A percentile compares a stretch with the other conserved stretches of the same genome.
Conservation (phyloP, 2,329 filamentous ascomycete species). For the Lomentospora prolificans region DNA sequence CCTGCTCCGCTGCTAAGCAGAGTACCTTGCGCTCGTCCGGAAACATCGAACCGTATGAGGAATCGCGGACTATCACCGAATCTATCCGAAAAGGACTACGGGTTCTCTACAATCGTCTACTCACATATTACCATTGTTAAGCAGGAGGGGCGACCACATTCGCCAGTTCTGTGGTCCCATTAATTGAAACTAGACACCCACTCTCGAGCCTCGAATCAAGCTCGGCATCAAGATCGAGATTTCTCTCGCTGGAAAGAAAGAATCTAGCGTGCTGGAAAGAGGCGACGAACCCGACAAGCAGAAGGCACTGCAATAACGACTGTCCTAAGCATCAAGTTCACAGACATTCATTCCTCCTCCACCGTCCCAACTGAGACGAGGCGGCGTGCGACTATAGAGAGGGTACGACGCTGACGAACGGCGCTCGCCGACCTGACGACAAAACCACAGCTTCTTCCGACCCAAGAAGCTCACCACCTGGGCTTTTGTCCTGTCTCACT, state of each 20-base stretch:
- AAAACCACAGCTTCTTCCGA: not conserved
- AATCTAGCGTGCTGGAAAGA: not conserved
- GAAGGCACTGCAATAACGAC: not conserved
- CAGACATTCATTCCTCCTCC: not conserved
- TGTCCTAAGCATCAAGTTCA: not conserved
- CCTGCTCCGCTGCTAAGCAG: conserved; percentile 15
- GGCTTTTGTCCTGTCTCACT: conserved; percentile 4
- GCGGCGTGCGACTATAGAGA: not conserved
- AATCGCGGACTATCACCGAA: conserved; percentile 17
- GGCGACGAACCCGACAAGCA: not conserved
- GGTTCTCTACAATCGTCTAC: conserved; percentile 14
- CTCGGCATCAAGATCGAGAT: not conserved
- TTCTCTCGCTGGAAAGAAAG: not conserved
- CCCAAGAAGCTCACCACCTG: conserved; percentile 1
- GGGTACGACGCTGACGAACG: not conserved
- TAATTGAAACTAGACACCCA: not conserved
- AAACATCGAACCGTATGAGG: conserved; percentile 31
- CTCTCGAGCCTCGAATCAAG: not conserved
- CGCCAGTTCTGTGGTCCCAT: not conserved
- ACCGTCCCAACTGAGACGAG: not conserved
- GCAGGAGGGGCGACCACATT: not conserved
- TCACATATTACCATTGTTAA: not conserved
- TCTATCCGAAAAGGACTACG: conserved; percentile 15
- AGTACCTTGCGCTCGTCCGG: conserved; percentile 19
- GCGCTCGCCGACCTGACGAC: conserved; percentile 6